Evolutionary conservation across 2,329 filamentous ascomycete species (phyloP), one percentile per base, ranked within the genome.

Genomic region (Aspergillus costaricaensis): DNA sequence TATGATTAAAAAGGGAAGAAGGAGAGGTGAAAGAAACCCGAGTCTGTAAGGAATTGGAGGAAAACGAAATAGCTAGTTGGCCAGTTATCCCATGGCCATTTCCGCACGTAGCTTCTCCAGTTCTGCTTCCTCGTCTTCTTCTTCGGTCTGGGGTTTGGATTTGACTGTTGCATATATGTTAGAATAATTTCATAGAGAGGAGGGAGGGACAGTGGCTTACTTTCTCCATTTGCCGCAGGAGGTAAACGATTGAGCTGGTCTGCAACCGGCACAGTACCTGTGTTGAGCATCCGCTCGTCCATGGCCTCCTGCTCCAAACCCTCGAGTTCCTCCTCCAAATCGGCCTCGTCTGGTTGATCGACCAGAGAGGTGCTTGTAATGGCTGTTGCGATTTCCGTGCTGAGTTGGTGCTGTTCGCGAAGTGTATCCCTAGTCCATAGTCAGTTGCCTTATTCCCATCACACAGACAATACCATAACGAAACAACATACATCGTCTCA

Each of bases 101-200:
- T 97, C 94, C 38, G 92, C 93, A 76, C 96, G 92, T 68, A 99
- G 79, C 80, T 95, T 97, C 78, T 90, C 87, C 73, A 98, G 82
- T 81, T 98, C 94, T 71, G 89, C 94, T 77, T 98, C 94, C 74
- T 98, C 95, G 83, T 98, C 94, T 76, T 97, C 93, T 76, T 96
- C 92, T 74, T 90, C 88, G 75, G 62, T 75, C 72, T 67, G 80
- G 63, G 78, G 69, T 71, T 81, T 81, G 63, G 78, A 77, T 74
- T 77, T 79, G 67, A 78, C 79, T 81, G 67, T 62, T 62, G 60
- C 10, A 59, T 21, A 59, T 55, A 12, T 4, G 23, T 55, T 58
- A 23, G 62, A 62, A 51, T 38, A 48, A 54, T 36, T 25, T 30
- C 7, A 15, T 9, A 17, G 9, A 19, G 9, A 27, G 10, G 10